A percentile compares a stretch with the other conserved stretches of the same genome.
Conservation (phyloP, 169 alveolate species). For the Theileria orientalis region DNA sequence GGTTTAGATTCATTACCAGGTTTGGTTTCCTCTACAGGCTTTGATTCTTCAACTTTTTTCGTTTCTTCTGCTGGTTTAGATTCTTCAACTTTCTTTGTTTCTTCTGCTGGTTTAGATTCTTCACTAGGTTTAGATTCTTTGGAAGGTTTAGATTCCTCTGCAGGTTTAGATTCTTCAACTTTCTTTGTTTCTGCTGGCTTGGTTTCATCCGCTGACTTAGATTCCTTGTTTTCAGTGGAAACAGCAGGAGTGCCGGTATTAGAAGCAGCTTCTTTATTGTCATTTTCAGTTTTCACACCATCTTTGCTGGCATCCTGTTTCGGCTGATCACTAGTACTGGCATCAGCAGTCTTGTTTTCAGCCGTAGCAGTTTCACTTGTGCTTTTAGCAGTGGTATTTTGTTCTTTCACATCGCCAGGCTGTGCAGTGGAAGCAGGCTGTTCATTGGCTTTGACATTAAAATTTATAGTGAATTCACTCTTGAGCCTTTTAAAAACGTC, state of each 20-base stretch:
- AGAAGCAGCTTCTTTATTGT: not conserved
- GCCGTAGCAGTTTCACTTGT: not conserved
- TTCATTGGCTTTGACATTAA: not conserved
- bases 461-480: conserved; percentile 17
- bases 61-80: too few species aligned
- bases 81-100: too few species aligned
- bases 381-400: not conserved
- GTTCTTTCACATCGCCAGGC: not conserved
- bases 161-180: too few species aligned
- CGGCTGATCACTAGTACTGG: not conserved
- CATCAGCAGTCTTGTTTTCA: not conserved
- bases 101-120: too few species aligned
- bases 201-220: too few species aligned
- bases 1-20: not conserved
- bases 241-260: too few species aligned
- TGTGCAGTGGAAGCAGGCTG: not conserved
- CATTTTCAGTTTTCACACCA: not conserved
- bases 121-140: too few species aligned
- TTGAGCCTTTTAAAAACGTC: conserved; percentile 8
- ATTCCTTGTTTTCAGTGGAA: too few species aligned
- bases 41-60: not conserved
- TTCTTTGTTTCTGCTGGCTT: too few species aligned
- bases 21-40: not conserved
- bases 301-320: not conserved
- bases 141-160: too few species aligned